These are phyloP conservation scores for Rhizophagus sp. DNA, from an alignment of 192 early-diverging fungal species.

Conservation along the genomic window DNA sequence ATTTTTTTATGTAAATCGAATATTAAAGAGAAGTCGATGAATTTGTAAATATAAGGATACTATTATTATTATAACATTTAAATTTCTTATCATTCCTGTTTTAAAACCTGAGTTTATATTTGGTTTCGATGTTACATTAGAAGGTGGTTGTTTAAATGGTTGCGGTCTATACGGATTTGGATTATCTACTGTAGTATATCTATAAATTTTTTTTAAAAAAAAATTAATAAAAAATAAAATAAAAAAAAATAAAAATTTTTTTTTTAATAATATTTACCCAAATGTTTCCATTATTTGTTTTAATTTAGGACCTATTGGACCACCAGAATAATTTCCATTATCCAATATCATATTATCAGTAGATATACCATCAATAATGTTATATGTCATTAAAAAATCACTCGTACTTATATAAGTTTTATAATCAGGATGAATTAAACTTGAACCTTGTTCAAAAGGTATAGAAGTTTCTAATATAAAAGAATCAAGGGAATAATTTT, in stretches of 20 bases:
- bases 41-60: not conserved
- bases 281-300: conserved; percentile 25
- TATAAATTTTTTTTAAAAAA: not conserved
- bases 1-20: no score
- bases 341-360: conserved; percentile 10
- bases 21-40: no score
- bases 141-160: not conserved
- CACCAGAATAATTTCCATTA: conserved; percentile 12
- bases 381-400: conserved; percentile 45
- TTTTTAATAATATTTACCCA: conserved; percentile 25
- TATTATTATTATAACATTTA: not conserved
- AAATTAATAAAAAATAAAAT: no score
- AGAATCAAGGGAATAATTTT: not conserved
- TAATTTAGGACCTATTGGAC: conserved; percentile 39
- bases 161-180: not conserved
- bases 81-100: not conserved
- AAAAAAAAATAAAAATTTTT: not conserved
- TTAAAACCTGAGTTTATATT: not conserved
- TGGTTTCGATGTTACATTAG: not conserved
- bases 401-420: conserved; percentile 19
- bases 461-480: conserved; percentile 38
- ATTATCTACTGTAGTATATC: not conserved
- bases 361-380: conserved; percentile 31
- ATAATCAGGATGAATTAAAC: conserved; percentile 41
- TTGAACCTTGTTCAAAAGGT: conserved; percentile 36